Evolutionary conservation across 2,329 filamentous ascomycete genomes (phyloP).

Genomic region (Stagonosporopsis tanaceti): DNA sequence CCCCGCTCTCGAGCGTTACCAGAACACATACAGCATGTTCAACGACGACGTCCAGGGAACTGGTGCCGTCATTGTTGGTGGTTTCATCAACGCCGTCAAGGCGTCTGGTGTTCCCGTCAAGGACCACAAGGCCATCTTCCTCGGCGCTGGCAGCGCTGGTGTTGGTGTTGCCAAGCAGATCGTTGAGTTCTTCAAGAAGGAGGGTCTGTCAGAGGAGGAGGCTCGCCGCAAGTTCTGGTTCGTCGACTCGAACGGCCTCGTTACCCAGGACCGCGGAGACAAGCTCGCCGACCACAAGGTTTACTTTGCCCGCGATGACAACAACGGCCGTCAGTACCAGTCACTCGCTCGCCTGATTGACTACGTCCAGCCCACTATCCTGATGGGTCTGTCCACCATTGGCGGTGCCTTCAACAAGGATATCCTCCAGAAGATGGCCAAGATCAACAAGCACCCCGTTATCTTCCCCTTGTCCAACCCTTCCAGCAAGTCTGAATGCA

Average conservation of each 20-base stretch:
- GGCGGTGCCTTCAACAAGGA: slow-evolving; percentile 93
- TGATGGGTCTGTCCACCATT: slow-evolving; percentile 93
- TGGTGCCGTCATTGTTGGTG: slow-evolving; percentile 90
- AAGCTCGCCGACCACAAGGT: slow-evolving; percentile 87
- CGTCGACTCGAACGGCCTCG: slow-evolving; percentile 94
- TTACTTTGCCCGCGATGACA: slow-evolving; percentile 72
- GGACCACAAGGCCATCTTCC: slow-evolving; percentile 94
- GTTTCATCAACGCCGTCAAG: slow-evolving; percentile 79
- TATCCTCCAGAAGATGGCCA: slow-evolving; percentile 70
- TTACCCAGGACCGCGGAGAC: slow-evolving; percentile 91
- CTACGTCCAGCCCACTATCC: slow-evolving; percentile 91
- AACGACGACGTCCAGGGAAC: slow-evolving; percentile 99
- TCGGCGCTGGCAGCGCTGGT: slow-evolving; percentile 93
- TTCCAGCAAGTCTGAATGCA: slow-evolving; percentile 95
- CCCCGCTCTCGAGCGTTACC: slow-evolving; percentile 89
- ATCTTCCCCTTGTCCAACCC: slow-evolving; percentile 95
- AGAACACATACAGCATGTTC: slow-evolving; percentile 90
- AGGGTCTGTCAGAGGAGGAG: slow-evolving; percentile 85
- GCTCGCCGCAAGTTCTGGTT: slow-evolving; percentile 95
- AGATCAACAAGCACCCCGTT: slow-evolving; percentile 73
- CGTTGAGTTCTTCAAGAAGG: slow-evolving; percentile 93
- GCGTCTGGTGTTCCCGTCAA: slow-evolving; percentile 83
- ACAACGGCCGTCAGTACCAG: slow-evolving; percentile 72
- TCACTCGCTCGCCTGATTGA: slow-evolving; percentile 90
- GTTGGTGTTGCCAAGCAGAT: slow-evolving; percentile 98